A percentile compares a stretch with the other conserved stretches of the same genome.
These are phyloP conservation scores for Penicillium ucsense DNA, from an alignment of 495 filamentous ascomycete genomes.

Conservation along the genomic window DNA sequence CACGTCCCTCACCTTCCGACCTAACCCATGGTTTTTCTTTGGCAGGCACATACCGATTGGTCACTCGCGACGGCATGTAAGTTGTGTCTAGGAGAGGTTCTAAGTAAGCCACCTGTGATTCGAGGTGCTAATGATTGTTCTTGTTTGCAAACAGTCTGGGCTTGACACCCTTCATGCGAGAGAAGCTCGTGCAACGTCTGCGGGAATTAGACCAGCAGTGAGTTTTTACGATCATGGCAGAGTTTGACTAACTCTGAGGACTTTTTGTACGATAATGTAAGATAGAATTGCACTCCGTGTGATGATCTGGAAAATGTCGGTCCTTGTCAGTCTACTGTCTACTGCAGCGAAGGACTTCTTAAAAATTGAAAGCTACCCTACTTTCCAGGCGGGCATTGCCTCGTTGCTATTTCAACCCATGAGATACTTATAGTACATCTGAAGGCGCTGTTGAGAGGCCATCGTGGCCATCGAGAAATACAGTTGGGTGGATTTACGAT, in stretches of 20 bases:
- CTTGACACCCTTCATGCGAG: constrained; percentile 46
- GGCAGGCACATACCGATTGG: constrained; percentile 42
- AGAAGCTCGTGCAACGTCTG: constrained; percentile 43
- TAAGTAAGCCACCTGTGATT: background rate
- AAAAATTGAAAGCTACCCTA: background rate
- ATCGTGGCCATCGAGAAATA: too few relatives aligned
- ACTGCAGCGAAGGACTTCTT: background rate
- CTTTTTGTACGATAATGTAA: constrained; percentile 16
- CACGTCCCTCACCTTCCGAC: background rate
- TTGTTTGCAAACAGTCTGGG: constrained; percentile 31
- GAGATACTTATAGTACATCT: too few relatives aligned
- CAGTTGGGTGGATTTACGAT: too few relatives aligned
- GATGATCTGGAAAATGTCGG: background rate
- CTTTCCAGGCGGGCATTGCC: too few relatives aligned
- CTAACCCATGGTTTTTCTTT: background rate
- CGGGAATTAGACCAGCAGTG: constrained; percentile 23
- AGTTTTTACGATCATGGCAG: background rate
- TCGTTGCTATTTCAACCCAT: too few relatives aligned
- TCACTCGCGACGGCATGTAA: constrained; percentile 54
- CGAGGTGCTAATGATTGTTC: constrained; percentile 8
- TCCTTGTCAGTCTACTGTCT: too few relatives aligned
- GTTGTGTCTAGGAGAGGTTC: constrained; percentile 8
- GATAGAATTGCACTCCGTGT: background rate
- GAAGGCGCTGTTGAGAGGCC: too few relatives aligned
- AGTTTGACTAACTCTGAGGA: background rate